Conservation (phyloP, 768 basidiomycete species). For the Tulasnella sp. region DNA sequence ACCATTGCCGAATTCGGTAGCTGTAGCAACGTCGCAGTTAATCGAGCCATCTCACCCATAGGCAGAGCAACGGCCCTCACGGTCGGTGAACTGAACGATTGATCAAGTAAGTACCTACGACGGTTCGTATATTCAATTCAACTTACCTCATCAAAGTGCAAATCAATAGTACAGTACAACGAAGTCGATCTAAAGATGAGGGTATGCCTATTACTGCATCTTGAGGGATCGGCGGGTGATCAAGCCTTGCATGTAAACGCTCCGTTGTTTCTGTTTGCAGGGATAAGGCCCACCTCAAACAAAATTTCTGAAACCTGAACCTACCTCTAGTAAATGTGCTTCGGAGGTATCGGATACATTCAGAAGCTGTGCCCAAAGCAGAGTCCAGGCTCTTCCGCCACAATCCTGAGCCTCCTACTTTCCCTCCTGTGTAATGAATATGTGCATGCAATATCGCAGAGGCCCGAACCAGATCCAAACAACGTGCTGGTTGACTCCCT, state of each 20-base stretch:
- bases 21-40: constrained; percentile 19
- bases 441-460: constrained; percentile 47
- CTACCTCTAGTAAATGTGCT: constrained; percentile 45
- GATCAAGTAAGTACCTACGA: neutral
- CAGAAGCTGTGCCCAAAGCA: constrained; percentile 51
- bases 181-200: constrained; percentile 48
- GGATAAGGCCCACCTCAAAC: neutral
- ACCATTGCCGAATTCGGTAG: constrained; percentile 22
- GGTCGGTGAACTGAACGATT: constrained; percentile 12
- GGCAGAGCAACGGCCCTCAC: constrained; percentile 56
- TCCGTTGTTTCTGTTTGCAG: constrained; percentile 18
- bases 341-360: constrained; percentile 43
- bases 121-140: constrained; percentile 4
- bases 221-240: constrained; percentile 22
- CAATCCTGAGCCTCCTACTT: constrained; percentile 52
- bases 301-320: constrained; percentile 9
- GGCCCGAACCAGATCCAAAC: constrained; percentile 31
- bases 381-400: constrained; percentile 72
- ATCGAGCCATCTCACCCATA: constrained; percentile 38
- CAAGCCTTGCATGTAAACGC: too few species aligned
- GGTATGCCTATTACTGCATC: constrained; percentile 42
- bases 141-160: constrained; percentile 40
- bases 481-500: constrained; percentile 37
- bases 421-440: constrained; percentile 63
- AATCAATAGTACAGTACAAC: constrained; percentile 41